A percentile compares a stretch with the other conserved stretches of the same genome.
These are phyloP conservation scores for Gyromitra esculenta DNA, from an alignment of 2,329 filamentous ascomycete genomes.

Conservation along the genomic window DNA sequence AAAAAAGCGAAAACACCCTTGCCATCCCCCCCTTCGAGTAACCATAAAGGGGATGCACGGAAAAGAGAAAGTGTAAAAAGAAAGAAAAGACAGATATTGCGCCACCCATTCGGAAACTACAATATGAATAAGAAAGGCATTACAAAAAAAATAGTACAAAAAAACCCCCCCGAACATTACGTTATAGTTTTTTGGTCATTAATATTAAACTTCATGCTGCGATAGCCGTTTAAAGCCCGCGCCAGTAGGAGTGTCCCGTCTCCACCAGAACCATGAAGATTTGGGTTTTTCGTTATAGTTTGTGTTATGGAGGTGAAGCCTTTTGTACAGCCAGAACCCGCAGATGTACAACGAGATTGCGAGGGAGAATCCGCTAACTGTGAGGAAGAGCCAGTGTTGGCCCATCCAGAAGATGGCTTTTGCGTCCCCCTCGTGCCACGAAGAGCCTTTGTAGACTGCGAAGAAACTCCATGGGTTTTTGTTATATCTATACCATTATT, in stretches of 20 bases:
- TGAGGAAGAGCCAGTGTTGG: conserved; percentile 61
- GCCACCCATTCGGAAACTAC: conserved; percentile 39
- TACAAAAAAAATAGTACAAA: conserved; percentile 44
- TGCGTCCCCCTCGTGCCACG: conserved; percentile 65
- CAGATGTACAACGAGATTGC: conserved; percentile 50
- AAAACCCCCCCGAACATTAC: conserved; percentile 21
- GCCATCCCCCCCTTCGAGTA: conserved; percentile 20
- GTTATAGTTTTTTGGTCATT: conserved; percentile 36
- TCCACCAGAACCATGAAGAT: conserved; percentile 46
- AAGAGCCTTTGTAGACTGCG: conserved; percentile 65
- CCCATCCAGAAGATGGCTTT: conserved; percentile 65
- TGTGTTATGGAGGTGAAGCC: conserved; percentile 38
- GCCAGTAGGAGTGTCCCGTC: conserved; percentile 33
- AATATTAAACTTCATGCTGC: conserved; percentile 53
- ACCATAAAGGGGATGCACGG: not conserved
- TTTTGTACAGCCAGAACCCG: conserved; percentile 47
- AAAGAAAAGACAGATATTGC: conserved; percentile 35
- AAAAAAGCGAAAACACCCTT: conserved; percentile 26
- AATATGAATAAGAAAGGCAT: conserved; percentile 31
- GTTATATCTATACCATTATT: conserved; percentile 63
- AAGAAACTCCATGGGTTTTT: conserved; percentile 77
- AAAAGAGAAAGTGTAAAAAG: conserved; percentile 24
- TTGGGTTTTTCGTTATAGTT: conserved; percentile 46
- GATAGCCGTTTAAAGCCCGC: conserved; percentile 51
- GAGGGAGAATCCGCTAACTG: conserved; percentile 59